These are phyloP conservation scores for Phytophthora idaei DNA, from an alignment of 352 stramenopile species.

Conservation along the genomic window DNA sequence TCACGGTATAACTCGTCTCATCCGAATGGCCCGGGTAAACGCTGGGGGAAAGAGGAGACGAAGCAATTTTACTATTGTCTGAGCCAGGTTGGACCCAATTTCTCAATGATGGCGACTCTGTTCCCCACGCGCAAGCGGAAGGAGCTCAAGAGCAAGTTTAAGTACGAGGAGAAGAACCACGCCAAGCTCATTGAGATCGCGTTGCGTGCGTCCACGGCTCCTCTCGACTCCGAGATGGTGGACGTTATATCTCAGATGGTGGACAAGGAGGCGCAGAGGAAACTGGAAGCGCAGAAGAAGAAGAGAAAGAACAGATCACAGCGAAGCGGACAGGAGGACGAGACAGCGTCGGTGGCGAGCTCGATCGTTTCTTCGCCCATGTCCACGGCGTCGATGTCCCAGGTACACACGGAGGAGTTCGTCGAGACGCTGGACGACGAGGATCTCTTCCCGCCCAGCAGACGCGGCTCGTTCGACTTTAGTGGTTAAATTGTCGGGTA, in stretches of 20 bases:
- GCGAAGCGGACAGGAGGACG: constrained; percentile 23
- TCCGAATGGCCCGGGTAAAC: constrained; percentile 51
- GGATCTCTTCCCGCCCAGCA: constrained; percentile 56
- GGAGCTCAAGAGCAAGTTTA: constrained; percentile 90
- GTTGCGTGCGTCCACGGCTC: constrained; percentile 67
- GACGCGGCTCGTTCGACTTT: constrained; percentile 75
- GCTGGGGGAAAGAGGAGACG: constrained; percentile 84
- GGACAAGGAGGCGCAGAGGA: constrained; percentile 71
- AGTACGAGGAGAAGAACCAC: constrained; percentile 86
- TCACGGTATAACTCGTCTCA: constrained; percentile 49
- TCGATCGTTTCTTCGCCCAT: constrained; percentile 38
- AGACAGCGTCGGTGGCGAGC: constrained; percentile 28
- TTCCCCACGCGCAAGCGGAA: constrained; percentile 84
- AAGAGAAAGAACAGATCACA: constrained; percentile 32
- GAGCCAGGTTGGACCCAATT: constrained; percentile 85
- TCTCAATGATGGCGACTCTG: constrained; percentile 87
- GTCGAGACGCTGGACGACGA: constrained; percentile 53
- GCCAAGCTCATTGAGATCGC: constrained; percentile 80
- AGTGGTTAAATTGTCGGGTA: constrained; percentile 33
- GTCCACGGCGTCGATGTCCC: constrained; percentile 35
- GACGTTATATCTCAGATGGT: constrained; percentile 80
- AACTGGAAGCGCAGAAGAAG: constrained; percentile 45
- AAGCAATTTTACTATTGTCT: constrained; percentile 91
- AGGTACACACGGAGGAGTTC: constrained; percentile 39
- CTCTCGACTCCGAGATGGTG: constrained; percentile 84